A percentile compares a stretch with the other conserved stretches of the same genome.
Evolutionary conservation across 495 filamentous ascomycete genomes (phyloP).

Genomic region (Penicillium coffeae): DNA sequence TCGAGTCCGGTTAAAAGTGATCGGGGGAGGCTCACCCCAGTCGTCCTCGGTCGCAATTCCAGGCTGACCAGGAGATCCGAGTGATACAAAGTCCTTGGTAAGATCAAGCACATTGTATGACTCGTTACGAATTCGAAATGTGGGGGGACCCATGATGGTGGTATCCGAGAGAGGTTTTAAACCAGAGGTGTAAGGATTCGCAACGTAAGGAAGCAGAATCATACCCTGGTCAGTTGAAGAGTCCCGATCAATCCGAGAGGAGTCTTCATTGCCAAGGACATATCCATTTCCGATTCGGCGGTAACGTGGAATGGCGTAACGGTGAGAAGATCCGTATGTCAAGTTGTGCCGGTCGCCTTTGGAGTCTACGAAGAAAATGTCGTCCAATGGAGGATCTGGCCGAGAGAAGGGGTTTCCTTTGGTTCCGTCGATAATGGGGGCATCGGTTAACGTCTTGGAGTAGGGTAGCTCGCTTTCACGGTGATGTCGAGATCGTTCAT

Average conservation of each 20-base stretch:
- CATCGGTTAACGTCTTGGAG: too few relatives aligned
- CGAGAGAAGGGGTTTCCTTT: neutral
- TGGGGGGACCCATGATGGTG: neutral
- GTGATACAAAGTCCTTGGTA: neutral
- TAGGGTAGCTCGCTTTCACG: too few relatives aligned
- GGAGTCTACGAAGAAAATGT: constrained; percentile 46
- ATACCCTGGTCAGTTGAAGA: constrained; percentile 43
- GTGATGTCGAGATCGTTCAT: too few relatives aligned
- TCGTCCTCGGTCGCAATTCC: neutral
- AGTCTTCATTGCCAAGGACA: constrained; percentile 50
- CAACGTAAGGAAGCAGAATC: constrained; percentile 35
- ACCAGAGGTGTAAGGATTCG: too few relatives aligned
- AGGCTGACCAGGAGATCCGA: neutral
- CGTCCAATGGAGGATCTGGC: too few relatives aligned
- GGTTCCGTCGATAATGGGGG: too few relatives aligned
- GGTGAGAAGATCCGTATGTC: constrained; percentile 57
- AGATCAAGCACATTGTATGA: neutral
- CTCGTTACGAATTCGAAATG: neutral
- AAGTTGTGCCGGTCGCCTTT: constrained; percentile 61
- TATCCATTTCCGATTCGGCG: constrained; percentile 54
- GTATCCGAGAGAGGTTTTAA: neutral
- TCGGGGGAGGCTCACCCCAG: neutral
- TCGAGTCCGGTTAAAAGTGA: neutral
- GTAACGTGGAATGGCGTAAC: constrained; percentile 58
- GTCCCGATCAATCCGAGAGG: constrained; percentile 52